phyloP scores from a whole-genome alignment of 805 yeast genomes.

The Saccharomyces mikatae region DNA sequence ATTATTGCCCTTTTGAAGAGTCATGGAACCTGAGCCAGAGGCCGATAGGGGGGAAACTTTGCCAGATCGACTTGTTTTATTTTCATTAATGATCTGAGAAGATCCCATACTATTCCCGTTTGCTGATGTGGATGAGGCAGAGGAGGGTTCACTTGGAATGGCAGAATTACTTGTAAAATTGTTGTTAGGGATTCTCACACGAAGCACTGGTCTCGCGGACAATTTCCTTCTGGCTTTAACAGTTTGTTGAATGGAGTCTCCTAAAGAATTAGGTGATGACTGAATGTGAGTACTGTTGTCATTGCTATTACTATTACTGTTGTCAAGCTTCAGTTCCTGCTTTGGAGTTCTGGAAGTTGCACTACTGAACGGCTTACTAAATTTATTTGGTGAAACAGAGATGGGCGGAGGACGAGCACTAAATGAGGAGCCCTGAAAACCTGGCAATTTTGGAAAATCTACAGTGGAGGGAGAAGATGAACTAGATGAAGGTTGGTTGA shows the following conservation, averaged over 20 bases:
- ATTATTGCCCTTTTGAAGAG: background rate
- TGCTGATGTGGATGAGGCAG: slow-evolving; percentile 39
- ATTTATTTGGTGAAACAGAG: background rate
- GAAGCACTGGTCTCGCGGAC: slow-evolving; percentile 45
- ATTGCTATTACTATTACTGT: background rate
- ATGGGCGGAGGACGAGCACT: background rate
- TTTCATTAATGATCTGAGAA: background rate
- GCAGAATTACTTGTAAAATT: slow-evolving; percentile 21
- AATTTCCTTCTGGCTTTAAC: slow-evolving; percentile 6
- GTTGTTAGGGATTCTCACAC: slow-evolving; percentile 59
- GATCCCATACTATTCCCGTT: slow-evolving; percentile 13
- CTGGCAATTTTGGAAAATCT: background rate
- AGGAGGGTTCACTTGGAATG: slow-evolving; percentile 28
- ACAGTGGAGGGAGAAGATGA: background rate
- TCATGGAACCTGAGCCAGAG: slow-evolving; percentile 1
- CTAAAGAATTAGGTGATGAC: background rate
- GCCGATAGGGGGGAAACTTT: background rate
- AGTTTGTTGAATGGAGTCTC: background rate
- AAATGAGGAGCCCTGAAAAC: background rate
- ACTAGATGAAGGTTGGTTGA: background rate
- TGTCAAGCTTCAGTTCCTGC: background rate
- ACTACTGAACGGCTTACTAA: background rate
- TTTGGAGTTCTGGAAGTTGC: background rate
- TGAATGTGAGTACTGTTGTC: background rate
- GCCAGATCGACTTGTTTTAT: background rate